These are phyloP conservation scores for Trichoderma reesei DNA, from an alignment of 495 filamentous ascomycete species.

Conservation along the genomic window DNA sequence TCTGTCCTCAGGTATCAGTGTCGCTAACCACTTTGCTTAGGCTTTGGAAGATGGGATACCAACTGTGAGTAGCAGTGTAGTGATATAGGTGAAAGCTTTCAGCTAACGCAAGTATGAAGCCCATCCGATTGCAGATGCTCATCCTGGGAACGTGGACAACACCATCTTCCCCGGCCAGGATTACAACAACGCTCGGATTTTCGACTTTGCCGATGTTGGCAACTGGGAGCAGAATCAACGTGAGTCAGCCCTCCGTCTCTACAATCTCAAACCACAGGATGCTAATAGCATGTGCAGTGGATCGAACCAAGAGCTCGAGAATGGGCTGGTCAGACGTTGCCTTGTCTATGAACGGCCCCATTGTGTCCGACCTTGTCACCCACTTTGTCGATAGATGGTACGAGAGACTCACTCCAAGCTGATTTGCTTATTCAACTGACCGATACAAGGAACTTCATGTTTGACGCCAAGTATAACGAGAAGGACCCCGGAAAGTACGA, in stretches of 20 bases:
- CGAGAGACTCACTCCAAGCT: not conserved
- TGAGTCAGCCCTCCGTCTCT: constrained; percentile 15
- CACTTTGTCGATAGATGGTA: constrained; percentile 83
- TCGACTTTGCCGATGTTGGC: constrained; percentile 77
- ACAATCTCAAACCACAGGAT: not conserved
- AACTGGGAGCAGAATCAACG: constrained; percentile 79
- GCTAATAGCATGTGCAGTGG: constrained; percentile 32
- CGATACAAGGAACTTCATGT: constrained; percentile 65
- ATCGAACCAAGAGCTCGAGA: constrained; percentile 65
- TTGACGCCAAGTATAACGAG: constrained; percentile 65
- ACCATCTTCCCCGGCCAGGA: constrained; percentile 87
- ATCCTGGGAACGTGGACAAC: constrained; percentile 62
- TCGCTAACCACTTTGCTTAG: constrained; percentile 20
- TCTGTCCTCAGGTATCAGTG: not conserved
- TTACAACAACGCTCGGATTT: constrained; percentile 83
- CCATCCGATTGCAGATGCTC: constrained; percentile 78
- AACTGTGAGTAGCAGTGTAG: constrained; percentile 29
- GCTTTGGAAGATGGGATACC: constrained; percentile 55
- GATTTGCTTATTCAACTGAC: not conserved
- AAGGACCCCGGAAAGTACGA: constrained; percentile 54
- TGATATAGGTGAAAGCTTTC: not conserved
- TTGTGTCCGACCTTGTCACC: constrained; percentile 62
- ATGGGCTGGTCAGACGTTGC: constrained; percentile 96
- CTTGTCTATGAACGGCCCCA: constrained; percentile 68
- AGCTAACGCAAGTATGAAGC: constrained; percentile 28